Base-by-base conservation (phyloP, 805 yeast species). In the Wickerhamomyces mucosus region DNA sequence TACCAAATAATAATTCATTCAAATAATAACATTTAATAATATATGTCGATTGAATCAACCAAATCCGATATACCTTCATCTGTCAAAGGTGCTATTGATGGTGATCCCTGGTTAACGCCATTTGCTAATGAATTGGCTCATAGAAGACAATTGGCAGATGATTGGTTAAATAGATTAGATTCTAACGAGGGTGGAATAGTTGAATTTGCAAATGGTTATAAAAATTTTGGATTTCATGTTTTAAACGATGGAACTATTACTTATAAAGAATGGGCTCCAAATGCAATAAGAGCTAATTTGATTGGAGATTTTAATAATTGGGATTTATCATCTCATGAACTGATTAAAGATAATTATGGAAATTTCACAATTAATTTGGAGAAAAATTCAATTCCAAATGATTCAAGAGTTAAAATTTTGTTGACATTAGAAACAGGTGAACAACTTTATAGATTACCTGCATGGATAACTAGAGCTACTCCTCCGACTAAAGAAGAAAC, bases 221-320 rank as follows among this genome's bases (percentile, higher is more conserved):
- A 75, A 46, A 51, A 55, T 15, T 82, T 76, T 57, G 98, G 98
- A 1, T 59, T 92, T 38, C 86, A 83, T 45, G 76, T 78, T 10
- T 48, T 48, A 11, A 34, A 35, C 15, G 15, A 17, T 11, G 51
- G 51, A 2, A 69, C 71, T 33, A 71, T 88, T 31, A 53, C 58
- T 3, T 80, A 80, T 48, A 65, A 72, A 17, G 95, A 89, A 56
- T 89, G 95, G 76, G 86, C 94, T 2, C 98, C 97, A 6, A 79
- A 84, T 48, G 97, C 95, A 2, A 48, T 46, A 4, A 61, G 53
- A 28, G 96, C 92, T 2, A 68, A 75, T 33, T 53, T 89, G n/a
- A 78, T 83, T 35, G 98, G 98, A 12, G 97, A 89, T 31, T 89
- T 92, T 67, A 89, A 89, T 56, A 51, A 65, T 39, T 89, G 98